These are phyloP conservation scores for Hypoxylon crocopeplum DNA, from an alignment of 495 filamentous ascomycete species.

Conservation along the genomic window DNA sequence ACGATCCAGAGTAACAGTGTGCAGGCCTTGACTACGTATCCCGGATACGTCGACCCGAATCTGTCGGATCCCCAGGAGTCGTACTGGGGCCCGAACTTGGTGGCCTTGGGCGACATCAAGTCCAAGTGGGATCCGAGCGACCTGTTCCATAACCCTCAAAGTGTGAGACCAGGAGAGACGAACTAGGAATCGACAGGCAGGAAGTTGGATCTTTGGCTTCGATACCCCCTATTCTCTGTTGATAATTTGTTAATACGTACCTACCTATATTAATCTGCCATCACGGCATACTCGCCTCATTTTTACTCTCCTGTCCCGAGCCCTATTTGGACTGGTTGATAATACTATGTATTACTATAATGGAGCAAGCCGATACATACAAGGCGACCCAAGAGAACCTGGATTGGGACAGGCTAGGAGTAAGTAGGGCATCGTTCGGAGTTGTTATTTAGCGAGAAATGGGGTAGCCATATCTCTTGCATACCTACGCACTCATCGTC, in stretches of 20 bases:
- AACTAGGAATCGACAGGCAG: slow-evolving; percentile 32
- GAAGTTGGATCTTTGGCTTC: slow-evolving; percentile 13
- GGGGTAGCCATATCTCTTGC: too few relatives aligned
- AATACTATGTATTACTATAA: too few relatives aligned
- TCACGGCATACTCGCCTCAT: background rate
- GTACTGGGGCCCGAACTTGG: slow-evolving; percentile 65
- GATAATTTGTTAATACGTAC: slow-evolving; percentile 25
- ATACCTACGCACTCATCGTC: too few relatives aligned
- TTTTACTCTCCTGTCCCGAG: too few relatives aligned
- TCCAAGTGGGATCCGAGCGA: slow-evolving; percentile 58
- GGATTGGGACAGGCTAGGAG: too few relatives aligned
- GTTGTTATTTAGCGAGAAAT: too few relatives aligned
- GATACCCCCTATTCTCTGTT: slow-evolving; percentile 32
- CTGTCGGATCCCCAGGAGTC: slow-evolving; percentile 55
- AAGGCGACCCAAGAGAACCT: too few relatives aligned
- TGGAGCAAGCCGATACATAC: too few relatives aligned
- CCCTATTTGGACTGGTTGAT: too few relatives aligned
- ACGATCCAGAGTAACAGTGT: slow-evolving; percentile 41
- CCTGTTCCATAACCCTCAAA: slow-evolving; percentile 71
- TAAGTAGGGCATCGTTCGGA: too few relatives aligned
- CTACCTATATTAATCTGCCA: slow-evolving; percentile 13
- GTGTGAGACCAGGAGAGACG: slow-evolving; percentile 50
- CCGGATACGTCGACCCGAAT: slow-evolving; percentile 74
- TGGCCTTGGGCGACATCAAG: slow-evolving; percentile 60
- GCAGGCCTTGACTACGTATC: slow-evolving; percentile 61